phyloP scores from a whole-genome alignment of 768 basidiomycete genomes.

The Termitomyces sp. region DNA sequence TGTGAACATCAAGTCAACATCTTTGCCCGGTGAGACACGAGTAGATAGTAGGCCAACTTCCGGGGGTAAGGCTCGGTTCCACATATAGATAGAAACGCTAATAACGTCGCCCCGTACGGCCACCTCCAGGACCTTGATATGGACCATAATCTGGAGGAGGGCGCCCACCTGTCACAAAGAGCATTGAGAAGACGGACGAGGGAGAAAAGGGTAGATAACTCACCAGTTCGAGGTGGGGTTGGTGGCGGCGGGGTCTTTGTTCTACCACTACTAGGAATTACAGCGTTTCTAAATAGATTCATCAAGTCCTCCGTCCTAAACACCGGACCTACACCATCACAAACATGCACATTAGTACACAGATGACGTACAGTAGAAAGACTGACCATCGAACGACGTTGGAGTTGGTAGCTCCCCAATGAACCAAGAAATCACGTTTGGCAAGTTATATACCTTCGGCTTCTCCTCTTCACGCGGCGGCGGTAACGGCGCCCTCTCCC shows the following conservation, averaged over 20 bases:
- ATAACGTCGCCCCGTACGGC: slow-evolving; percentile 23
- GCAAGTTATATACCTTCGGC: slow-evolving; percentile 1
- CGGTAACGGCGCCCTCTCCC: slow-evolving; percentile 6
- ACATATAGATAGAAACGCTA: neutral
- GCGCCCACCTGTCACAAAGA: slow-evolving; percentile 42
- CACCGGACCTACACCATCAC: slow-evolving; percentile 59
- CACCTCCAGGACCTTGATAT: slow-evolving; percentile 65
- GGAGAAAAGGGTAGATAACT: slow-evolving; percentile 12
- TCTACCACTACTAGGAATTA: slow-evolving; percentile 62
- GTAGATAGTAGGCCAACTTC: neutral
- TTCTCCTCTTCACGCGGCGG: slow-evolving; percentile 13
- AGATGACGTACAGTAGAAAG: neutral
- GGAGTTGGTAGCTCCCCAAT: slow-evolving; percentile 9
- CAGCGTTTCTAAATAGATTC: slow-evolving; percentile 75
- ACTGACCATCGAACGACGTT: neutral
- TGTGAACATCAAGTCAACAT: neutral
- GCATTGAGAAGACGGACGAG: neutral
- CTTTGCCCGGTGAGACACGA: neutral
- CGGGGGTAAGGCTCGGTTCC: neutral
- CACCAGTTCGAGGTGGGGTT: slow-evolving; percentile 46
- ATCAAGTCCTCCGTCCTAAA: slow-evolving; percentile 90
- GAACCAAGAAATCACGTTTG: slow-evolving; percentile 13
- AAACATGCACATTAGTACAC: neutral
- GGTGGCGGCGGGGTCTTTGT: slow-evolving; percentile 57
- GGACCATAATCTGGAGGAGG: slow-evolving; percentile 87